phyloP scores from a whole-genome alignment of 129 eudicot genomes.

The Ambrosia trifida region DNA sequence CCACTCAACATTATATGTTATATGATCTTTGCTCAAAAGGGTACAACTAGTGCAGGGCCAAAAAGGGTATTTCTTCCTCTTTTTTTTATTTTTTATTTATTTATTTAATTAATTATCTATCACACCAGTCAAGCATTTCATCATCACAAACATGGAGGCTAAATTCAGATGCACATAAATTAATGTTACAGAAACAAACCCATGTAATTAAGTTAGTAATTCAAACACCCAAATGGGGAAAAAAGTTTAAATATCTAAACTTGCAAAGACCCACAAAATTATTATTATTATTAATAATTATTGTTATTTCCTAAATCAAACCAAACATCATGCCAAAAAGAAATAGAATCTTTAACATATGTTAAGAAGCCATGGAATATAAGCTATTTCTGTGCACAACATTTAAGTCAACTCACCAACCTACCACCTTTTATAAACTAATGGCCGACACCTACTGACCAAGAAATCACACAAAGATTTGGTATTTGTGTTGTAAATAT shows the following conservation, averaged over 20 bases:
- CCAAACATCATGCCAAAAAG: constrained; percentile 31
- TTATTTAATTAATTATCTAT: constrained; percentile 9
- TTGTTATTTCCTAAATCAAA: constrained; percentile 22
- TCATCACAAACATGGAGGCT: constrained; percentile 15
- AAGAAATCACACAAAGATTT: constrained; percentile 23
- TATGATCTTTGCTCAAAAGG: constrained; percentile 12
- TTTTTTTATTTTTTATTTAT: no score
- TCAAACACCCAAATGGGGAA: constrained; percentile 32
- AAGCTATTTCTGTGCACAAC: constrained; percentile 30
- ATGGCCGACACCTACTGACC: constrained; percentile 31
- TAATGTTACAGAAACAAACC: background rate
- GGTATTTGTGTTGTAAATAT: constrained; percentile 2
- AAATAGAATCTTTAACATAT: constrained; percentile 25
- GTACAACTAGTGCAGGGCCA: background rate
- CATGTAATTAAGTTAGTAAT: constrained; percentile 13
- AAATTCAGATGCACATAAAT: constrained; percentile 11
- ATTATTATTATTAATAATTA: background rate
- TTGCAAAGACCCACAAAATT: constrained; percentile 14
- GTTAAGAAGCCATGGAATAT: constrained; percentile 22
- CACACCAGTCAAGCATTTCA: constrained; percentile 11
- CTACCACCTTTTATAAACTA: constrained; percentile 77
- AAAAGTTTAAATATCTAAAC: constrained; percentile 16
- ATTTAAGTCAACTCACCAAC: constrained; percentile 88
- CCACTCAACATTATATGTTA: constrained; percentile 19
- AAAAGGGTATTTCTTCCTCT: background rate